These are phyloP conservation scores for Trichoderma sp. DNA, from an alignment of 2,329 filamentous ascomycete species.

Conservation along the genomic window DNA sequence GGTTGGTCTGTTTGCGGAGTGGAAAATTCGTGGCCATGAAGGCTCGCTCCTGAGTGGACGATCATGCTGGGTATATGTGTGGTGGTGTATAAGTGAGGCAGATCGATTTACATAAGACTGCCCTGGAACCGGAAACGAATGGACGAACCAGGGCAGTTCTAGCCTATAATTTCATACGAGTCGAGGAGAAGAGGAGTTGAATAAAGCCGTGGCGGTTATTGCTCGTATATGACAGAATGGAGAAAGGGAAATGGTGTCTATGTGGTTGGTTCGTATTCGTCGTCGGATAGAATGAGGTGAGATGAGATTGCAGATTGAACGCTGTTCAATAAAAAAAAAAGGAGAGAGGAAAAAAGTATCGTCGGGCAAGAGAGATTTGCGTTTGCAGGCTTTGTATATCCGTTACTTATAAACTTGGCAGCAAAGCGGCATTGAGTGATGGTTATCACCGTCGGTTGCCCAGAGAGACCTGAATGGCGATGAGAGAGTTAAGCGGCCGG, in stretches of 20 bases:
- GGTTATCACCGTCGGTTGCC: not conserved
- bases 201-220: slow-evolving; percentile 5
- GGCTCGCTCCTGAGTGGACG: slow-evolving; percentile 59
- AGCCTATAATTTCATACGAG: slow-evolving; percentile 6
- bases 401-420: not conserved
- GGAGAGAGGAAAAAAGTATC: not conserved
- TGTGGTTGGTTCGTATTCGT: slow-evolving; percentile 20
- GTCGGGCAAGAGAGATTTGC: not conserved
- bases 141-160: slow-evolving; percentile 9
- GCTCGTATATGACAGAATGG: slow-evolving; percentile 3
- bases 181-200: not conserved
- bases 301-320: not conserved
- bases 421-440: not conserved
- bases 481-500: slow-evolving; percentile 16
- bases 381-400: not conserved
- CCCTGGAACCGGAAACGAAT: not conserved
- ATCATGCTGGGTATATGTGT: slow-evolving; percentile 49
- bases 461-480: not conserved
- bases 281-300: slow-evolving; percentile 20
- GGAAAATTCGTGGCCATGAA: slow-evolving; percentile 63
- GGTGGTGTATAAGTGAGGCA: not conserved
- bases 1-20: slow-evolving; percentile 38
- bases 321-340: not conserved
- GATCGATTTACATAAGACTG: not conserved
- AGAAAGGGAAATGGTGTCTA: not conserved